A percentile compares a stretch with the other conserved stretches of the same genome.
Conservation (phyloP, 495 filamentous ascomycete genomes). For the Antarctomyces pellizariae region DNA sequence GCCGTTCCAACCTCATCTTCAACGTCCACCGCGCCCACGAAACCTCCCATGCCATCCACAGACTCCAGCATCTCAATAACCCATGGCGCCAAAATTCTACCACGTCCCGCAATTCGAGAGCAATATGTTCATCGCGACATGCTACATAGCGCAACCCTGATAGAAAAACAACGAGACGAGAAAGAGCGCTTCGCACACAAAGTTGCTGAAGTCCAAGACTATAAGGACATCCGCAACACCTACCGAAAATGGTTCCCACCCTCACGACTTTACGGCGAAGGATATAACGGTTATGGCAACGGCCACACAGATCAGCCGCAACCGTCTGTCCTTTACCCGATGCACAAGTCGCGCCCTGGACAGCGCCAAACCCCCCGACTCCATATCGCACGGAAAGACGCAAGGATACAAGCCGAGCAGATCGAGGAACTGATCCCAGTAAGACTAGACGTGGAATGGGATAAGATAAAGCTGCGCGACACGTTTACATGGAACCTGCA, state of each 20-base stretch:
- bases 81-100: too few relatives aligned
- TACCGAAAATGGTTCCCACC: slow-evolving; percentile 22
- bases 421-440: slow-evolving; percentile 80
- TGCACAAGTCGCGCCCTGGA: slow-evolving; percentile 45
- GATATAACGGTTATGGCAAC: slow-evolving; percentile 82
- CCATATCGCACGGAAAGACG: slow-evolving; percentile 49
- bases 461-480: slow-evolving; percentile 86
- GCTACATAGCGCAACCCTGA: slow-evolving; percentile 37
- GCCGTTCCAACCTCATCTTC: slow-evolving; percentile 3
- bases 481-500: slow-evolving; percentile 98
- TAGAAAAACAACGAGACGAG: slow-evolving; percentile 17
- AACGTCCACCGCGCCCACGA: slow-evolving; percentile 3
- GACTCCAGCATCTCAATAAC: too few relatives aligned
- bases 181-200: slow-evolving; percentile 16
- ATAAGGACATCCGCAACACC: slow-evolving; percentile 26
- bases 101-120: too few relatives aligned
- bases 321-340: slow-evolving; percentile 46
- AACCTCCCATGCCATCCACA: slow-evolving; percentile 13
- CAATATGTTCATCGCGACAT: slow-evolving; percentile 61
- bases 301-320: slow-evolving; percentile 40
- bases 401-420: slow-evolving; percentile 66
- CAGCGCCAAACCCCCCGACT: slow-evolving; percentile 46
- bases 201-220: slow-evolving; percentile 21
- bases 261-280: slow-evolving; percentile 36
- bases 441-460: slow-evolving; percentile 80